Conservation (phyloP, 2,329 filamentous ascomycete genomes). For the Colletotrichum tropicicola region DNA sequence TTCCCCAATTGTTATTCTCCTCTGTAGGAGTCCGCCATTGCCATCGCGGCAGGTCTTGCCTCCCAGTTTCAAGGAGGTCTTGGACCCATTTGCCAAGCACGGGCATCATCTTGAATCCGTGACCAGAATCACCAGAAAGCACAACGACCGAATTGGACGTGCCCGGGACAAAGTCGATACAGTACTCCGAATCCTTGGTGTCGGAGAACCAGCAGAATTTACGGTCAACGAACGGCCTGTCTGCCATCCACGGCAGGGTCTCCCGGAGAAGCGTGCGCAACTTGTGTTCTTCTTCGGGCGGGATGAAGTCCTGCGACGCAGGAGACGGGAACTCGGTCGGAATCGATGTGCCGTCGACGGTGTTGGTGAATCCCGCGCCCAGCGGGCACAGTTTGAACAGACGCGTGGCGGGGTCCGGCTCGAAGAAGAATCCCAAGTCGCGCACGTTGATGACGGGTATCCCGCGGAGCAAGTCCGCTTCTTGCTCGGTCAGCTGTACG, state of each 20-base stretch:
- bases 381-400: constrained; percentile 68
- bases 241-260: constrained; percentile 60
- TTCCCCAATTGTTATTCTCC: constrained; percentile 35
- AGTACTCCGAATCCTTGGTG: constrained; percentile 66
- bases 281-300: constrained; percentile 59
- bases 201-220: constrained; percentile 71
- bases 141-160: constrained; percentile 53
- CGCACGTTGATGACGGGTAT: constrained; percentile 69
- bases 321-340: constrained; percentile 44
- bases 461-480: constrained; percentile 60
- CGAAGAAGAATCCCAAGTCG: constrained; percentile 72
- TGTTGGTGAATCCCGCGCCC: constrained; percentile 64
- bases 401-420: constrained; percentile 66
- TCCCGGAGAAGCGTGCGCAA: constrained; percentile 59
- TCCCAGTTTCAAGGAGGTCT: constrained; percentile 51
- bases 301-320: constrained; percentile 49
- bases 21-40: constrained; percentile 53
- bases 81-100: constrained; percentile 62
- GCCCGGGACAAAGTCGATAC: constrained; percentile 67
- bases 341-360: constrained; percentile 10
- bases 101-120: constrained; percentile 71
- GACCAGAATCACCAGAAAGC: constrained; percentile 66
- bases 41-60: constrained; percentile 57
- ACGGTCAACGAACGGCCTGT: constrained; percentile 63
- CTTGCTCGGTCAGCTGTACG: constrained; percentile 62